A percentile compares a stretch with the other conserved stretches of the same genome.
Evolutionary conservation across 305 asterid genomes (phyloP).

Genomic region (Solanum aculeatissimum): DNA sequence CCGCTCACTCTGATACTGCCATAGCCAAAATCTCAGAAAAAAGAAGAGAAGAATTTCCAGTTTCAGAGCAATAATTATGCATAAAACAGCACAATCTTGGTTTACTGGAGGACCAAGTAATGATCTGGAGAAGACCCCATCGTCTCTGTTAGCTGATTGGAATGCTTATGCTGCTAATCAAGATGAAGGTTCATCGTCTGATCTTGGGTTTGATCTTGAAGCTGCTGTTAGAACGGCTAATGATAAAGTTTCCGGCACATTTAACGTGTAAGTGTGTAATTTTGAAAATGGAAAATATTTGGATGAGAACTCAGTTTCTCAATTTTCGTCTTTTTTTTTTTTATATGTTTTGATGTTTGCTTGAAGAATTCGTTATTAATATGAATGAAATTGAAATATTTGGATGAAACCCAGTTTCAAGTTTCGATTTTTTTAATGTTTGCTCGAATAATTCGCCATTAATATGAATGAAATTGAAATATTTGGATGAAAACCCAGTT

Average conservation of each 20-base stretch:
- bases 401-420: neutral
- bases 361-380: neutral
- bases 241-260: slow-evolving; percentile 63
- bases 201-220: slow-evolving; percentile 57
- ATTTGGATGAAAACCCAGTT: neutral
- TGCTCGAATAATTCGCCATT: neutral
- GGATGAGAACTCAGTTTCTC: neutral
- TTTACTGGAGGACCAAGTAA: slow-evolving; percentile 69
- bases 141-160: slow-evolving; percentile 84
- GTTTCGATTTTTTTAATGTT: neutral
- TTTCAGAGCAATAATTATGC: slow-evolving; percentile 18
- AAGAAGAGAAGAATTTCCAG: neutral
- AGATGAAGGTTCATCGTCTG: slow-evolving; percentile 24
- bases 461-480: neutral
- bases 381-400: neutral
- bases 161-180: slow-evolving; percentile 59
- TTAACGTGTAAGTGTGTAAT: slow-evolving; percentile 44
- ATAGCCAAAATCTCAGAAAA: neutral
- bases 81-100: slow-evolving; percentile 71
- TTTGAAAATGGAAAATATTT: neutral
- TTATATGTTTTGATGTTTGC: neutral
- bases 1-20: neutral
- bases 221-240: slow-evolving; percentile 47
- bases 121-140: slow-evolving; percentile 39
- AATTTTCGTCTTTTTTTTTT: neutral